Percentiles rank a stretch among this genome's conserved stretches.
Conservation (phyloP, 352 stramenopile species). For the Globisporangium carolinianum region DNA sequence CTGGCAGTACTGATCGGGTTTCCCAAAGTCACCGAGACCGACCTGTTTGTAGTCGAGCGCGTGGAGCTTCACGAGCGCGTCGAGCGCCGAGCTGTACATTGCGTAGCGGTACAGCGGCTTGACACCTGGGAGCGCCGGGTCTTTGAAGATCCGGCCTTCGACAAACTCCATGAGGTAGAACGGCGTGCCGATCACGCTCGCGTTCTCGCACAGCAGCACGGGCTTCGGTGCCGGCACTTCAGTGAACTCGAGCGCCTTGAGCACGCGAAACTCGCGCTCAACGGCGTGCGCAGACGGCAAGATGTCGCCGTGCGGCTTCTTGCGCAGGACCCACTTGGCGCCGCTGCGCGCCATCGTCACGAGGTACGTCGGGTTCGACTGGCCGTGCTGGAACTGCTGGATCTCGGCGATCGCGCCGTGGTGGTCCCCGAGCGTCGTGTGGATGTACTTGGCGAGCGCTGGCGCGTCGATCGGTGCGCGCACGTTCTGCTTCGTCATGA, state of each 20-base stretch:
- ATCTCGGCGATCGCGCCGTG: slow-evolving; percentile 55
- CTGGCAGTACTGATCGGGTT: slow-evolving; percentile 60
- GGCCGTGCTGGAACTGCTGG: slow-evolving; percentile 77
- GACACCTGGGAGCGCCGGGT: slow-evolving; percentile 53
- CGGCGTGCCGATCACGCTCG: slow-evolving; percentile 48
- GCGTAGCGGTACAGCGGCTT: slow-evolving; percentile 69
- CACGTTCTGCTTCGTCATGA: slow-evolving; percentile 44
- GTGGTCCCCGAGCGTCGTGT: slow-evolving; percentile 33
- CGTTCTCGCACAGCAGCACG: slow-evolving; percentile 62
- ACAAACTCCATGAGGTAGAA: slow-evolving; percentile 86
- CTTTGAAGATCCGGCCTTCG: slow-evolving; percentile 64
- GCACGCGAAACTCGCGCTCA: slow-evolving; percentile 69
- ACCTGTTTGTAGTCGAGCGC: slow-evolving; percentile 50
- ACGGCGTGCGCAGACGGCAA: slow-evolving; percentile 75
- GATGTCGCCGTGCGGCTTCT: slow-evolving; percentile 79
- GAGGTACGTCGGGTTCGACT: slow-evolving; percentile 87
- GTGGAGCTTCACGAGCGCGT: slow-evolving; percentile 63
- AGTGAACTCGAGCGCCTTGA: slow-evolving; percentile 59
- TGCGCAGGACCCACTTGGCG: slow-evolving; percentile 70
- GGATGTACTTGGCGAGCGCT: slow-evolving; percentile 42
- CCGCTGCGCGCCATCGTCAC: slow-evolving; percentile 47
- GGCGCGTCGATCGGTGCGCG: slow-evolving; percentile 47
- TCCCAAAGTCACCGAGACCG: slow-evolving; percentile 51
- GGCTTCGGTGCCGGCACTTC: slow-evolving; percentile 58
- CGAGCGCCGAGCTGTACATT: slow-evolving; percentile 71